Evolutionary conservation across 371 early-diverging fungal species (phyloP), one percentile per base, ranked within the genome.

Genomic region (Mucor indicus): DNA sequence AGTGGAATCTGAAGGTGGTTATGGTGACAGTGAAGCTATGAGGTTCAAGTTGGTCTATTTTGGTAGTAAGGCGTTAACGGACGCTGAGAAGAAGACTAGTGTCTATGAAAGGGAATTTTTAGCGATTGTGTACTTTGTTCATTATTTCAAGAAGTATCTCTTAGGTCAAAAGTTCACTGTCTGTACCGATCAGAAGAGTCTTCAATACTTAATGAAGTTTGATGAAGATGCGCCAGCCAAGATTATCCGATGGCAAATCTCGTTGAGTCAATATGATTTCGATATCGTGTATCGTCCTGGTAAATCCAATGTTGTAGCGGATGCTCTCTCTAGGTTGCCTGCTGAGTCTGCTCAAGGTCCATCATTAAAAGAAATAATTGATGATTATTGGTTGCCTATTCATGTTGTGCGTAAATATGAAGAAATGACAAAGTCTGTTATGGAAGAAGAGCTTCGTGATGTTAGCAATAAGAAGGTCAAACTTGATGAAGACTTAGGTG

Each of bases 211-310:
- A 29, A 37, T 47, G 19, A 38, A 35, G 11, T 23, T 47, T 2
- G 38, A 47, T 11, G 48, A 47, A 19, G 38, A 47, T n/a, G 22
- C 48, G 4, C 19, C 37, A 1, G 48, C 38, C 4, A 35, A 27
- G 15, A 11, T 47, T 3, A 27, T 38, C 2, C 37, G 64, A 11
- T 74, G 75, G 70, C 33, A 50, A 11, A 38, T 55, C 4, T 21
- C 48, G 2, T 33, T 69, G 5, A 6, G 53, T 30, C 50, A 56
- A 4, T 69, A 55, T 25, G 40, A 64, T 10, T 62, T 57, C 38
- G 55, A 51, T 0, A 52, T 67, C n/a, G 25, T 48, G 7, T 48
- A 64, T 27, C 50, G 60, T 10, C 46, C 55, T 4, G 67, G 65
- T 1, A 37, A 36, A 0, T n/a, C 22, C 1, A 66, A 74, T 40